Base-by-base conservation (phyloP, 176 grass and related monocot genomes). In the Lolium rigidum region DNA sequence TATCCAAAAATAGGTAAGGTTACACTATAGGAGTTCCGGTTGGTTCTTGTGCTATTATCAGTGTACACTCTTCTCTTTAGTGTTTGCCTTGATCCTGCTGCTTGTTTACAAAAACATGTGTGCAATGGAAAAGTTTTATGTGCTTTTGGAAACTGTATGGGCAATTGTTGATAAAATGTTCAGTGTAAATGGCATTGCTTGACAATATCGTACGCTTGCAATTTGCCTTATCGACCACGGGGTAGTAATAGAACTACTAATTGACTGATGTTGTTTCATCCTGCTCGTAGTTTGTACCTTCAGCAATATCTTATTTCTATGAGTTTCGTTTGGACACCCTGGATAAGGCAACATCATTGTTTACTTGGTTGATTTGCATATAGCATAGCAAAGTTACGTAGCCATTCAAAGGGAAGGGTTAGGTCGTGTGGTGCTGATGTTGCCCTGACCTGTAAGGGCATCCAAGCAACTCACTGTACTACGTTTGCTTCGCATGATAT, bases 31-130 rank as follows among this genome's bases (percentile, higher is more conserved):
- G 16, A 79, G 8, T 60, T 31, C 41, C 14, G 16, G 22, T 10
- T 46, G 56, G 39, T 24, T 52, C 56, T 16, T 70, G 16, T 47
- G 3, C 44, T n/a, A 16, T 17, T 64, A 18, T 24, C 13, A 66
- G 21, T 51, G 18, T 51, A 5, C 26, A 52, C 55, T 39, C 18
- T 48, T 24, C 20, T 3, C 7, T 81, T 54, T 64, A 6, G 12
- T 75, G 64, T 63, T 76, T 76, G 31, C 57, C 37, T 75, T 55
- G 9, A 51, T 31, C 65, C 31, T 55, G 58, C 31, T 25, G 69
- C 47, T 39, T 51, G 44, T 70, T 62, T 4, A 21, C 64, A 8
- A 1, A 2, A 68, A 20, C 50, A 14, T 50, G 26, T 39, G 20
- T 39, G 20, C 9, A n/a, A 12, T 54, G 31, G 74, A 66, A 24